A percentile compares a stretch with the other conserved stretches of the same genome.
phyloP scores from a whole-genome alignment of 345 rosid genomes.

The Hibiscus syriacus region DNA sequence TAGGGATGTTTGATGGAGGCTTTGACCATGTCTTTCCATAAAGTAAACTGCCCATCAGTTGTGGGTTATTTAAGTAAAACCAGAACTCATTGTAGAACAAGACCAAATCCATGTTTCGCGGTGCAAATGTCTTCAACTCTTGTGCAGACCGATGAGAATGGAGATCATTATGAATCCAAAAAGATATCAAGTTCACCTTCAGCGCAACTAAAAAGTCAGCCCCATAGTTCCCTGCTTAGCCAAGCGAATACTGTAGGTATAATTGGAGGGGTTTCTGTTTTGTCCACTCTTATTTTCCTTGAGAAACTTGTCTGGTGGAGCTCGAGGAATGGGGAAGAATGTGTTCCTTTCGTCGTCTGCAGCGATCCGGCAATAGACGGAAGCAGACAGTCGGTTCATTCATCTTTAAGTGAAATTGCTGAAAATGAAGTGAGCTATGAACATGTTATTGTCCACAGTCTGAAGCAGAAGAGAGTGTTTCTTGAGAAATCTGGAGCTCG shows the following conservation, averaged over 20 bases:
- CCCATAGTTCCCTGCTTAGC: conserved; percentile 15
- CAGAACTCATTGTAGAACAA: conserved; percentile 12
- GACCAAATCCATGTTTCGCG: conserved; percentile 11
- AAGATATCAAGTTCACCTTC: conserved; percentile 17
- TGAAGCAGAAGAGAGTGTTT: conserved; percentile 40
- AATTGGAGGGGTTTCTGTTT: conserved; percentile 43
- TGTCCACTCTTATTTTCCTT: conserved; percentile 40
- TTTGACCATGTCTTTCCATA: conserved; percentile 15
- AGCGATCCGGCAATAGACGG: conserved; percentile 23
- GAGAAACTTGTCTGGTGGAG: conserved; percentile 42
- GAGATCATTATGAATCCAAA: conserved; percentile 12
- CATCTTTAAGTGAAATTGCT: neutral
- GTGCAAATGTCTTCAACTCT: conserved; percentile 17
- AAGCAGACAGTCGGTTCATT: neutral
- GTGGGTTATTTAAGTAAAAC: conserved; percentile 10
- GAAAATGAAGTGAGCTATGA: neutral
- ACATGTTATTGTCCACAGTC: conserved; percentile 32
- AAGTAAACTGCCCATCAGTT: conserved; percentile 15
- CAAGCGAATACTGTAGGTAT: conserved; percentile 35
- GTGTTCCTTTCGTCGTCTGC: conserved; percentile 40
- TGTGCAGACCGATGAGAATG: conserved; percentile 17
- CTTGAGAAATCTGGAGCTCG: conserved; percentile 63
- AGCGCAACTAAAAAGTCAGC: neutral
- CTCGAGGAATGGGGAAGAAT: conserved; percentile 25
- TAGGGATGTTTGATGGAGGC: conserved; percentile 23